Evolutionary conservation across 208 protist species (phyloP), one percentile per base, ranked within the genome.

Genomic region (Angomonas ambiguus): DNA sequence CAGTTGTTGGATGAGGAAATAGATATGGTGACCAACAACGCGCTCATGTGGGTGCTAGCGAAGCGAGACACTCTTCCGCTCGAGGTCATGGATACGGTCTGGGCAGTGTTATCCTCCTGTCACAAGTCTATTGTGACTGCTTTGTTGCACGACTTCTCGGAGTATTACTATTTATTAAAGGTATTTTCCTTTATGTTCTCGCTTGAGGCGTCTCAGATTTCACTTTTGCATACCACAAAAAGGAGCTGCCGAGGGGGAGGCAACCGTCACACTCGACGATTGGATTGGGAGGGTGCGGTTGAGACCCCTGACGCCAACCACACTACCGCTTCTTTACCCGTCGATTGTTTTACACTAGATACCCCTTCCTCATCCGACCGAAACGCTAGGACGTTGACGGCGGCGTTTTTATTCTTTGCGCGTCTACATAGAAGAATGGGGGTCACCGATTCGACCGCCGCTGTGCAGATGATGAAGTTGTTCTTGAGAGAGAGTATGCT

Each of bases 91-190:
- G 48, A 58, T 31, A 77, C 74, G 22, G 91, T 76, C 65, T 94
- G 84, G 85, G 70, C 67, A 6, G 58, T 69, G 1, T 55, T 94
- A 0, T 59, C 71, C 34, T 65, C 77, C 49, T 72, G 85, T 51
- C 67, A 73, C 10, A 66, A 64, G 32, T 71, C 74, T 51, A 85
- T 94, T 64, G 88, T 76, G n/a, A 74, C 71, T 0, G n/a, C 65
- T 28, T 35, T 94, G 18, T 69, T 83, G 51, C 69, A 41, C 22
- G 72, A 56, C 10, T 72, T 76, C 22, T 61, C 76, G 24, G 81
- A 88, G 63, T 90, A 87, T 70, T 67, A 73, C 34, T 91, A 88
- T 67, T 59, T 94, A 1, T 35, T 92, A 16, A 71, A 84, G 41
- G 76, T 65, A 4, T 60, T 90, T 20, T 53, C 69, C 16, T 91